phyloP scores from a whole-genome alignment of 2,329 filamentous ascomycete species.

The Fusarium albosuccineum region DNA sequence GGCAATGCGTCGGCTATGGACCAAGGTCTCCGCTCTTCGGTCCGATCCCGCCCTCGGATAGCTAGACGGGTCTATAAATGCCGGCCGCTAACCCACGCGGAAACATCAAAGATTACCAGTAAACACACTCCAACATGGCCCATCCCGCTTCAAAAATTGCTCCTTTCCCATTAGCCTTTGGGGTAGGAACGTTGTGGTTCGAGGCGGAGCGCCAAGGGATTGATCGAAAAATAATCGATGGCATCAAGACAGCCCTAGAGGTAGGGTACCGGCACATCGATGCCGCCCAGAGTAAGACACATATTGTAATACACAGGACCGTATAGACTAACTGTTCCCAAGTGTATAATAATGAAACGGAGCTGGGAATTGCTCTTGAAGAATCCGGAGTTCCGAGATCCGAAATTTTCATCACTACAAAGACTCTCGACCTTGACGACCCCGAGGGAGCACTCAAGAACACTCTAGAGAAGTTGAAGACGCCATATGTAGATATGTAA shows the following conservation, averaged over 20 bases:
- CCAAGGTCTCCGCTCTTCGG: too few species aligned
- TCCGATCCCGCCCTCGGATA: too few species aligned
- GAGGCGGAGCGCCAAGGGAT: neutral
- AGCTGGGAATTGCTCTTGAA: neutral
- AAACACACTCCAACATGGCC: neutral
- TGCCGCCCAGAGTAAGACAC: neutral
- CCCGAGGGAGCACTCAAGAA: neutral
- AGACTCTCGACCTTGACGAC: neutral
- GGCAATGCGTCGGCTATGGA: too few species aligned
- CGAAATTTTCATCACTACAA: neutral
- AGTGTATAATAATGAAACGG: conserved; percentile 1
- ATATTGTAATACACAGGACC: rapidly evolving
- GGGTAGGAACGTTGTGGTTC: neutral
- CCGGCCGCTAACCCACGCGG: too few species aligned
- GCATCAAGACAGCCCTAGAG: neutral
- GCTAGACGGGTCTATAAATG: too few species aligned
- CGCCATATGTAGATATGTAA: neutral
- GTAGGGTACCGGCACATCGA: conserved; percentile 2
- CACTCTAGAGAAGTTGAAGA: neutral
- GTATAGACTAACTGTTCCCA: neutral
- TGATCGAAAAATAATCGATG: neutral
- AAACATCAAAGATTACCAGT: too few species aligned
- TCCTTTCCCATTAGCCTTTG: neutral
- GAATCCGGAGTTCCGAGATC: neutral
- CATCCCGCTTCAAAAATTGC: neutral